A percentile compares a stretch with the other conserved stretches of the same genome.
Conservation (phyloP, 164 flowering plant genomes). For the Warburgia ugandensis region DNA sequence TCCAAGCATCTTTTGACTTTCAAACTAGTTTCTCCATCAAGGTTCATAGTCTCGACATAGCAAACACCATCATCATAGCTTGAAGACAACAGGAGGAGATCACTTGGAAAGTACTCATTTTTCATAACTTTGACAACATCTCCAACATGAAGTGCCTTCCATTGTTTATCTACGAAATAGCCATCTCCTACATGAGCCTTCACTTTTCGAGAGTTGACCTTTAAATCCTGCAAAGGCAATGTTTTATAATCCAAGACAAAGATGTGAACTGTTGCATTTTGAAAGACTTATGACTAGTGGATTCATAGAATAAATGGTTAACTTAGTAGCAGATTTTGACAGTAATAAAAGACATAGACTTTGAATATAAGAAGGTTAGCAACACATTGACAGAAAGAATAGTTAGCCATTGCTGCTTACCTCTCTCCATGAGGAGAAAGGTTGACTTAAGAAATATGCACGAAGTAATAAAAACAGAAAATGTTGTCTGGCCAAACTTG, state of each 20-base stretch:
- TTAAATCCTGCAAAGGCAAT: slow-evolving; percentile 33
- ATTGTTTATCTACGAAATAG: slow-evolving; percentile 29
- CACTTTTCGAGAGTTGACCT: slow-evolving; percentile 38
- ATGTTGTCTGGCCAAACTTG: too few species aligned
- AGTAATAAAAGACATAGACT: too few species aligned
- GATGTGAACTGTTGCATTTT: too few species aligned
- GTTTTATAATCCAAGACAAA: not conserved
- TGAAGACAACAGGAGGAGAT: slow-evolving; percentile 62
- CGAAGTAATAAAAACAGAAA: too few species aligned
- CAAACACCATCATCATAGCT: slow-evolving; percentile 66
- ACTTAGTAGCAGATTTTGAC: not conserved
- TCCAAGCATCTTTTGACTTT: slow-evolving; percentile 59
- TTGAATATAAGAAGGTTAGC: too few species aligned
- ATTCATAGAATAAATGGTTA: not conserved
- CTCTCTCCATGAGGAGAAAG: too few species aligned
- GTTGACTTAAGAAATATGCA: too few species aligned
- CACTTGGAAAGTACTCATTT: slow-evolving; percentile 70
- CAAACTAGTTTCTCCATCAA: slow-evolving; percentile 79
- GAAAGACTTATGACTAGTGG: not conserved
- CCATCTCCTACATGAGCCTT: slow-evolving; percentile 50
- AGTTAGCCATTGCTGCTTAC: too few species aligned
- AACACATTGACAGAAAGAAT: too few species aligned
- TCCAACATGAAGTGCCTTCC: slow-evolving; percentile 62
- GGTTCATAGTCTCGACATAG: slow-evolving; percentile 78
- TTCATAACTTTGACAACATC: slow-evolving; percentile 59